Evolutionary conservation across 2,329 filamentous ascomycete genomes (phyloP), one percentile per base, ranked within the genome.

Genomic region (Fonsecaea erecta): DNA sequence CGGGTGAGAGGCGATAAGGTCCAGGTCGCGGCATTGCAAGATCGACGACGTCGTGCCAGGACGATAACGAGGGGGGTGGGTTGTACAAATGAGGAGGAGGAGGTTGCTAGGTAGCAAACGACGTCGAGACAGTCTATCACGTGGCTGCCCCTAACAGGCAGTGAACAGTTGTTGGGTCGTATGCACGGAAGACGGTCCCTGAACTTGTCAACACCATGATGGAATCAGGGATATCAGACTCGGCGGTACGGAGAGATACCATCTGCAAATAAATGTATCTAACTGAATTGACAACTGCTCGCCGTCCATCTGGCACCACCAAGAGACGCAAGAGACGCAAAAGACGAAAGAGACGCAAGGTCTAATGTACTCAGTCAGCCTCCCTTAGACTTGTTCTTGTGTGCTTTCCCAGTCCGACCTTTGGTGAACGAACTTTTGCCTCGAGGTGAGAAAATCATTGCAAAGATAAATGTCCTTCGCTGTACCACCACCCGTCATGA

Each of bases 401-500:
- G 21, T 48, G 11, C 43, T 24, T 48, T 16, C 43, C 43, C 43
- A 24, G n/a, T 6, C 11, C 11, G 37, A 40, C 37, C 2, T 2
- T 40, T 5, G 37, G 16, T 32, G 51, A 30, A 53, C 24, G 51
- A 30, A 53, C 51, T 53, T 53, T 53, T 8, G 8, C 51, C n/a
- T 32, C 30, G n/a, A n/a, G 51, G 7, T n/a, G 26, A n/a, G 21
- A 24, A 12, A 24, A 40, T n/a, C 5, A 16, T 40, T 8, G 37
- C 16, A 40, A 40, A 54, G 30, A 4, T 18, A 34, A 5, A 54
- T 32, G 28, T 30, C 8, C 28, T 30, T 8, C 28, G 3, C 28
- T 12, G 28, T 12, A 35, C 26, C 14, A 35, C 16, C 16, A 12
- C 9, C 6, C 2, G n/a, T 56, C 54, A 66, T 62, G 51, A 59